Evolutionary conservation across 2,329 filamentous ascomycete species (phyloP).

Genomic region (Lasiodiplodia citricola): DNA sequence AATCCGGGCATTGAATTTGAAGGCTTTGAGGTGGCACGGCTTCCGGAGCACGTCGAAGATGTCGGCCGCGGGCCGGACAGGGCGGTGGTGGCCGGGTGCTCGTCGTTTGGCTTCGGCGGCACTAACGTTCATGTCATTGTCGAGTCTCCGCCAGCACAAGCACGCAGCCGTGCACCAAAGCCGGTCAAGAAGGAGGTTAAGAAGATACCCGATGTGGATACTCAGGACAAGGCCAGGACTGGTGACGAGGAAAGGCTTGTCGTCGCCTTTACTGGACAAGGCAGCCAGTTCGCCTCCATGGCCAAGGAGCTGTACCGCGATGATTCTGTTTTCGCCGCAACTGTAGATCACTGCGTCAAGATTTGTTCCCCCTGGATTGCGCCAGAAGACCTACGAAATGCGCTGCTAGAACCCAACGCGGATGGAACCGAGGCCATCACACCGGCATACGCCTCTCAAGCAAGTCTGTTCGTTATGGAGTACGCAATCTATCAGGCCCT

Average conservation of each 20-base stretch:
- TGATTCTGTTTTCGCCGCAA: neutral
- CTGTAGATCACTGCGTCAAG: neutral
- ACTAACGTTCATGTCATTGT: conserved; percentile 38
- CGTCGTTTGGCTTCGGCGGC: conserved; percentile 34
- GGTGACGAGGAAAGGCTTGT: neutral
- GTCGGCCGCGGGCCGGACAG: too few species aligned
- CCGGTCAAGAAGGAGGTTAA: too few species aligned
- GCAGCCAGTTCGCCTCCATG: conserved; percentile 34
- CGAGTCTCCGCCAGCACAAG: neutral
- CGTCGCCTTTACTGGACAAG: conserved; percentile 40
- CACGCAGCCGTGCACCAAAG: neutral
- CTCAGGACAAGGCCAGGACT: neutral
- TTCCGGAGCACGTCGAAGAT: neutral
- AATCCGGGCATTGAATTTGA: conserved; percentile 58
- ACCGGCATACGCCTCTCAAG: too few species aligned
- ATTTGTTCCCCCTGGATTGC: neutral
- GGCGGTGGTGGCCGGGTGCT: neutral
- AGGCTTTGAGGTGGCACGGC: neutral
- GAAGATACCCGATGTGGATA: too few species aligned
- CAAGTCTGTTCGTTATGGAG: too few species aligned
- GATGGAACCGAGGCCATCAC: too few species aligned
- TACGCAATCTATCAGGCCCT: too few species aligned
- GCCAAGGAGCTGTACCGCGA: conserved; percentile 26
- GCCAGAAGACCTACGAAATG: too few species aligned
- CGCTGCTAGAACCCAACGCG: too few species aligned